phyloP scores from a whole-genome alignment of 805 yeast species.

The Myxozyma neglecta region DNA sequence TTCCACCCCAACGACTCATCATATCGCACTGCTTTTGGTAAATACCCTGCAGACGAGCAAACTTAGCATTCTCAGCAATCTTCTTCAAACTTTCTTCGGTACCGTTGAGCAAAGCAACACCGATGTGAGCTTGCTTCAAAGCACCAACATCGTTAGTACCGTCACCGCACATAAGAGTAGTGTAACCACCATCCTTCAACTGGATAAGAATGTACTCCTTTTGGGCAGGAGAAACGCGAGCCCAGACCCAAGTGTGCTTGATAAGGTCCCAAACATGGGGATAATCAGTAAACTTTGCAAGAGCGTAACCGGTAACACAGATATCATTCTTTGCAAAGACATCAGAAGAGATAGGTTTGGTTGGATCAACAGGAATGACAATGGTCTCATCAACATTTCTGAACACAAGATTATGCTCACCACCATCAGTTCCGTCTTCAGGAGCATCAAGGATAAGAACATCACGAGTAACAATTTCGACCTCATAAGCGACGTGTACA shows the following conservation, averaged over 20 bases:
- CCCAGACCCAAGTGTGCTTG: slow-evolving; percentile 93
- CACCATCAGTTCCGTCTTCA: slow-evolving; percentile 60
- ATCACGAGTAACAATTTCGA: slow-evolving; percentile 78
- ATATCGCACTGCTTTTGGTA: slow-evolving; percentile 83
- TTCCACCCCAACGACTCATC: slow-evolving; percentile 69
- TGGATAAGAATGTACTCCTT: slow-evolving; percentile 86
- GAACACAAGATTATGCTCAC: slow-evolving; percentile 65
- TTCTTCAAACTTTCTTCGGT: slow-evolving; percentile 92
- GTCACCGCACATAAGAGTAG: slow-evolving; percentile 98
- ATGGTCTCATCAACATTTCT: slow-evolving; percentile 77
- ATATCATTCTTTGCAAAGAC: slow-evolving; percentile 72
- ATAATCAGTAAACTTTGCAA: slow-evolving; percentile 64
- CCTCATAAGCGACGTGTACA: slow-evolving; percentile 94
- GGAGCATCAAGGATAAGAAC: slow-evolving; percentile 84
- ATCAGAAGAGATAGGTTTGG: slow-evolving; percentile 54
- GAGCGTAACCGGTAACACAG: slow-evolving; percentile 91
- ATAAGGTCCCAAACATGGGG: slow-evolving; percentile 69
- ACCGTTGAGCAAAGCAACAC: slow-evolving; percentile 96
- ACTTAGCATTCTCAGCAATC: slow-evolving; percentile 74
- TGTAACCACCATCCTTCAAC: slow-evolving; percentile 83
- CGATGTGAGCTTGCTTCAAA: slow-evolving; percentile 95
- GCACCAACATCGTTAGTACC: slow-evolving; percentile 99
- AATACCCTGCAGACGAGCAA: slow-evolving; percentile 61
- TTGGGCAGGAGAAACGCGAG: slow-evolving; percentile 95
- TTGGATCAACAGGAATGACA: slow-evolving; percentile 64